phyloP scores from a whole-genome alignment of 2,329 filamentous ascomycete genomes.

The Apiospora marii region DNA sequence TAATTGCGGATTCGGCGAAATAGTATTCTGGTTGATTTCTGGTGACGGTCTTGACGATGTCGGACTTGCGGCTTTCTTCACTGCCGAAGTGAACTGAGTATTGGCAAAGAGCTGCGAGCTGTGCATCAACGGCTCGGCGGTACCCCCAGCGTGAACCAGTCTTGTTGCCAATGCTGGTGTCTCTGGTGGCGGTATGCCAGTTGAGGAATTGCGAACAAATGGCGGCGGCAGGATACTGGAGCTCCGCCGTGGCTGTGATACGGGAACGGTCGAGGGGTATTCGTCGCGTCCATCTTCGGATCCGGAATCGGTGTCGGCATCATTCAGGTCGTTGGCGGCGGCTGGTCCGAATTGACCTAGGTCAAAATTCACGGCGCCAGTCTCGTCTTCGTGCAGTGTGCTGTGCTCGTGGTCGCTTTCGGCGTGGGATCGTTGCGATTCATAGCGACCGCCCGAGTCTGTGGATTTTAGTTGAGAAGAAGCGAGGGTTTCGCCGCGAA shows the following conservation, averaged over 20 bases:
- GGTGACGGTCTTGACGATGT: constrained; percentile 67
- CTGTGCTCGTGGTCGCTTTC: constrained; percentile 37
- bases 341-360: constrained; percentile 45
- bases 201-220: constrained; percentile 24
- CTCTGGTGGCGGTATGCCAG: constrained; percentile 48
- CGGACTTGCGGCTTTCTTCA: constrained; percentile 57
- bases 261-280: neutral
- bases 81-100: constrained; percentile 61
- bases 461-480: constrained; percentile 38
- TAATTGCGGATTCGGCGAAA: constrained; percentile 52
- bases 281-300: neutral
- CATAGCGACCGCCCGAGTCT: constrained; percentile 38
- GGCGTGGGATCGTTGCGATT: constrained; percentile 34
- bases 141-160: constrained; percentile 45
- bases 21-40: constrained; percentile 50
- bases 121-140: neutral
- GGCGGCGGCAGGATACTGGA: neutral
- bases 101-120: constrained; percentile 62
- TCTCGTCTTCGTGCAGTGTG: constrained; percentile 56
- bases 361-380: constrained; percentile 47
- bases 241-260: constrained; percentile 10
- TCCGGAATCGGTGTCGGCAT: constrained; percentile 4
- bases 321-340: neutral
- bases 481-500: constrained; percentile 21
- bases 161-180: constrained; percentile 59